Evolutionary conservation across 148 eudicot species (phyloP).

Genomic region (Rhododendron molle): DNA sequence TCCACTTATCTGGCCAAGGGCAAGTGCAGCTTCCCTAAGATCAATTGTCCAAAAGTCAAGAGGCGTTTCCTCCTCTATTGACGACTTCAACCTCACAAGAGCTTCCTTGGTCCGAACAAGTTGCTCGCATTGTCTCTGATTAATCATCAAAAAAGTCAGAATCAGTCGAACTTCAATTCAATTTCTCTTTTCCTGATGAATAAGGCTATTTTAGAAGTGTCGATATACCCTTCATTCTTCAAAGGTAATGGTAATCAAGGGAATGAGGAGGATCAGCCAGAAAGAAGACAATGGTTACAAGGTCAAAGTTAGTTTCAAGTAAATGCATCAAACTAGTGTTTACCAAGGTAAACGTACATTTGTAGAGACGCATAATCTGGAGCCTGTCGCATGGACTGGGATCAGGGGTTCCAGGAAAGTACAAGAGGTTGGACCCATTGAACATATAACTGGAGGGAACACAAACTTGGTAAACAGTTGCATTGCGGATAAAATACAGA

Average conservation of each 20-base stretch:
- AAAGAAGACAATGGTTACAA: background rate
- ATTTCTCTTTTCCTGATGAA: background rate
- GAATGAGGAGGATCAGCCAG: background rate
- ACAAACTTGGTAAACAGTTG: background rate
- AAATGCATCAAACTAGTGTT: background rate
- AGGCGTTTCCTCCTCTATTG: constrained; percentile 71
- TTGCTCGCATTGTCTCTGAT: constrained; percentile 94
- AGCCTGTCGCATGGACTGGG: background rate
- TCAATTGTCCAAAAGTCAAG: constrained; percentile 93
- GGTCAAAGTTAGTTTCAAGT: background rate
- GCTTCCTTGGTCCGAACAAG: constrained; percentile 86
- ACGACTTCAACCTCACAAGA: constrained; percentile 54
- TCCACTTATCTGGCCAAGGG: constrained; percentile 86
- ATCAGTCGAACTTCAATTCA: background rate
- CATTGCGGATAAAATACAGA: background rate
- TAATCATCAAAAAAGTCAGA: background rate
- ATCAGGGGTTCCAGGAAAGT: background rate
- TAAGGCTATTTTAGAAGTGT: background rate
- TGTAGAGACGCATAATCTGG: background rate
- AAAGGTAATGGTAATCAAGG: background rate
- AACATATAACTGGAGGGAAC: background rate
- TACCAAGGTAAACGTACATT: background rate
- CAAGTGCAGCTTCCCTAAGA: constrained; percentile 81
- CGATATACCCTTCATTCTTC: background rate
- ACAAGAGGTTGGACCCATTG: background rate